Evolutionary conservation across 805 yeast species (phyloP).

Genomic region (Barnettozyma californica): DNA sequence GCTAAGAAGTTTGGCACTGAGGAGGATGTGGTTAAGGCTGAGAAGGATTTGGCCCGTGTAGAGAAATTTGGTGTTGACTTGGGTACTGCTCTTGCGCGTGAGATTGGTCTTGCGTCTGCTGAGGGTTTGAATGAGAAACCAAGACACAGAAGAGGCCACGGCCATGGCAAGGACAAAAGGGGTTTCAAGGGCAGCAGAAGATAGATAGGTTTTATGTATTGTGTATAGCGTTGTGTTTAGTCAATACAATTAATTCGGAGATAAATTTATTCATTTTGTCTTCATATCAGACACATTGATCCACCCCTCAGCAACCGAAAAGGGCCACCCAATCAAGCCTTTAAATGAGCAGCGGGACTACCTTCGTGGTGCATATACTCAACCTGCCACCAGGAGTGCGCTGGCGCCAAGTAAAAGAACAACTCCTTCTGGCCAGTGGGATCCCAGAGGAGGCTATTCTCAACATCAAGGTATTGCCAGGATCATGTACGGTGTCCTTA

Average conservation of each 20-base stretch:
- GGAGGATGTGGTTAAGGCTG: constrained; percentile 42
- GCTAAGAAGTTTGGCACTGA: constrained; percentile 77
- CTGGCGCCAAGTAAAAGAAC: constrained; percentile 22
- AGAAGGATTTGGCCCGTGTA: constrained; percentile 61
- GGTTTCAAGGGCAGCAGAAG: constrained; percentile 5
- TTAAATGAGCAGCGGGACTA: constrained; percentile 3
- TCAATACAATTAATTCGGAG: background rate
- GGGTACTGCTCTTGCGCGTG: constrained; percentile 61
- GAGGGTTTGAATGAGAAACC: constrained; percentile 9
- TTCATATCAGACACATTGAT: too few species aligned
- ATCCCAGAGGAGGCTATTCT: constrained; percentile 18
- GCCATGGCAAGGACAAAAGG: constrained; percentile 3
- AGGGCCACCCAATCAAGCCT: background rate
- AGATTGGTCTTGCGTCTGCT: constrained; percentile 45
- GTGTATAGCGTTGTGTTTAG: background rate
- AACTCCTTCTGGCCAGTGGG: constrained; percentile 12
- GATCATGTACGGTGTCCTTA: constrained; percentile 11
- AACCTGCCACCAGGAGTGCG: constrained; percentile 18
- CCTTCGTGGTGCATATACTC: constrained; percentile 13
- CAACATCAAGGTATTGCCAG: constrained; percentile 17
- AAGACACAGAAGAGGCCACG: constrained; percentile 10
- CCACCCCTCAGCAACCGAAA: background rate
- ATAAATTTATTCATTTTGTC: background rate
- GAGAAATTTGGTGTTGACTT: constrained; percentile 79
- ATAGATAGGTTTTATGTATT: background rate